A percentile compares a stretch with the other conserved stretches of the same genome.
Evolutionary conservation across 176 grass and related monocot genomes (phyloP).

Genomic region (Guadua angustifolia): DNA sequence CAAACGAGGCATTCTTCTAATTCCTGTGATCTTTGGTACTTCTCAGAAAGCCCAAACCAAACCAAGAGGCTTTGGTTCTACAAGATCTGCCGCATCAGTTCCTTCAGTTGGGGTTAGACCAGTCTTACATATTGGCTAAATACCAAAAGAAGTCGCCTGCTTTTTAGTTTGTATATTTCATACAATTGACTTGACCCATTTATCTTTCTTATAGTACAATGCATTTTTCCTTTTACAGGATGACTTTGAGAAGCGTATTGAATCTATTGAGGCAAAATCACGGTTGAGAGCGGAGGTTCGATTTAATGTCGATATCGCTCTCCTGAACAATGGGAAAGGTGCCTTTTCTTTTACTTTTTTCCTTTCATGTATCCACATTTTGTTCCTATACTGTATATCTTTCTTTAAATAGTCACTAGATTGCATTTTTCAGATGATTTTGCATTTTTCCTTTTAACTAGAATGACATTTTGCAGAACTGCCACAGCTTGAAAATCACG

Average conservation of each 20-base stretch:
- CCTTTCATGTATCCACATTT: conserved; percentile 29
- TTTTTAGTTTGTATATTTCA: conserved; percentile 25
- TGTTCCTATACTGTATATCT: not conserved
- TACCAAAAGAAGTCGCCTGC: conserved; percentile 14
- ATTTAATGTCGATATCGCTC: conserved; percentile 90
- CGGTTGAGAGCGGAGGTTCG: conserved; percentile 74
- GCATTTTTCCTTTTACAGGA: conserved; percentile 59
- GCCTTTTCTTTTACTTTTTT: conserved; percentile 41
- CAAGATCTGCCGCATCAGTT: conserved; percentile 57
- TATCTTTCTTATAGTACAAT: conserved; percentile 31
- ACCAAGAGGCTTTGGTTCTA: conserved; percentile 62
- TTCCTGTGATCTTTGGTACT: conserved; percentile 90
- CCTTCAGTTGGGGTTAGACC: conserved; percentile 73
- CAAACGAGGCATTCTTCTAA: conserved; percentile 84
- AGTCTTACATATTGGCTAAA: conserved; percentile 40
- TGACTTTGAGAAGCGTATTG: conserved; percentile 81
- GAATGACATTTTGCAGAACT: too few relatives aligned
- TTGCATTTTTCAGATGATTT: conserved; percentile 28
- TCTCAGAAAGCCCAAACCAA: conserved; percentile 59
- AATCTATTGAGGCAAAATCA: conserved; percentile 81
- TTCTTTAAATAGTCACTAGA: conserved; percentile 7
- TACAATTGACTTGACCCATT: not conserved
- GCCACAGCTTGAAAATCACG: too few relatives aligned
- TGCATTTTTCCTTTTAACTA: too few relatives aligned
- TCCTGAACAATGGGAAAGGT: conserved; percentile 99